A percentile compares a stretch with the other conserved stretches of the same genome.
phyloP scores from a whole-genome alignment of 2,329 filamentous ascomycete species.

The Akanthomyces uredinophilus region DNA sequence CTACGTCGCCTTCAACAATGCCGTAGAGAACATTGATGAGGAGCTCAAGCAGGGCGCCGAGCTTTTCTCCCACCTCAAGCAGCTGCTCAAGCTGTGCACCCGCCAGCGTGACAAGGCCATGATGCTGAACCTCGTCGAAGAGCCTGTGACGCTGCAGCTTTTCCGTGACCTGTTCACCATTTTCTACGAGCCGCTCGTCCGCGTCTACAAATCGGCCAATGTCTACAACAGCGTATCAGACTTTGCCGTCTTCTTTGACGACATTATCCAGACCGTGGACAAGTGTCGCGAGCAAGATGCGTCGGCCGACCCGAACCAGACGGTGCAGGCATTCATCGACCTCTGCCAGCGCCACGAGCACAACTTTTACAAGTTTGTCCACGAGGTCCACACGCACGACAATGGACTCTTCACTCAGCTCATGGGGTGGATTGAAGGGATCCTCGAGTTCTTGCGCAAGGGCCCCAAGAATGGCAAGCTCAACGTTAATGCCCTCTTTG shows the following conservation, averaged over 20 bases:
- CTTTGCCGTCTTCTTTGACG: slow-evolving; percentile 87
- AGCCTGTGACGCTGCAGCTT: slow-evolving; percentile 92
- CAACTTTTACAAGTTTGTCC: slow-evolving; percentile 98
- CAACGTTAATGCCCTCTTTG: slow-evolving; percentile 91
- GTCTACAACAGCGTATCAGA: slow-evolving; percentile 97
- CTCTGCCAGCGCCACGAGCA: slow-evolving; percentile 91
- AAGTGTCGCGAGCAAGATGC: slow-evolving; percentile 69
- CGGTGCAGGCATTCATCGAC: slow-evolving; percentile 96
- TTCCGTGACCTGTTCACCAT: slow-evolving; percentile 97
- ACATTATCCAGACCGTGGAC: slow-evolving; percentile 75
- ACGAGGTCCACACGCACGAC: slow-evolving; percentile 95
- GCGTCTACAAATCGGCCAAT: slow-evolving; percentile 97
- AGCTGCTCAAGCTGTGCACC: slow-evolving; percentile 86
- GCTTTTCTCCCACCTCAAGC: slow-evolving; percentile 91
- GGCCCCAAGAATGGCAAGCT: slow-evolving; percentile 81
- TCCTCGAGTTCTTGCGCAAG: slow-evolving; percentile 84
- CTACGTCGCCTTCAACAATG: slow-evolving; percentile 92
- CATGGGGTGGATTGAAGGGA: slow-evolving; percentile 96
- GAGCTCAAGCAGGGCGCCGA: slow-evolving; percentile 86
- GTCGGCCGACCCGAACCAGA: slow-evolving; percentile 94
- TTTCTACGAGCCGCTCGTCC: slow-evolving; percentile 94
- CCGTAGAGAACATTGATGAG: slow-evolving; percentile 83
- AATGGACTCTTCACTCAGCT: slow-evolving; percentile 93
- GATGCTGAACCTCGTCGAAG: slow-evolving; percentile 94
- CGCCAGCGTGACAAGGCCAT: slow-evolving; percentile 91